These are phyloP conservation scores for Plantago ovata DNA, from an alignment of 257 asterid species.

Conservation along the genomic window DNA sequence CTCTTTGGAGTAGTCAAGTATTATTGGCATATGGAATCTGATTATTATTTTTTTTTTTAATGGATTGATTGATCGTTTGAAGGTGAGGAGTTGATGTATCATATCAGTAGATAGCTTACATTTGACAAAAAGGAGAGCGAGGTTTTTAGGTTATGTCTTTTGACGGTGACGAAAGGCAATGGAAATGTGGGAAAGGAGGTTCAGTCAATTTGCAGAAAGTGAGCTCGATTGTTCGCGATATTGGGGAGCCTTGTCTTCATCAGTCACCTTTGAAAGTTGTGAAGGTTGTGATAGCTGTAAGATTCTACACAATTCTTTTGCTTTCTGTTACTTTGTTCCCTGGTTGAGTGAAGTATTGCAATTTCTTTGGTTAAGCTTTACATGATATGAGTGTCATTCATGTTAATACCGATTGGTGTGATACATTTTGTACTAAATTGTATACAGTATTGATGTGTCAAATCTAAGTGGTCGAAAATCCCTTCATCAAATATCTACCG, in stretches of 20 bases:
- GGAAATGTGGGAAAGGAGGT: conserved; percentile 85
- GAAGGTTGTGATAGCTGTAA: conserved; percentile 35
- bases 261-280: conserved; percentile 87
- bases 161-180: conserved; percentile 67
- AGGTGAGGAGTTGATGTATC: conserved; percentile 18
- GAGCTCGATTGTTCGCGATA: conserved; percentile 84
- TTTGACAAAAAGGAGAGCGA: conserved; percentile 16
- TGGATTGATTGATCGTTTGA: conserved; percentile 1
- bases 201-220: conserved; percentile 70
- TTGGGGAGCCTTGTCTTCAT: conserved; percentile 95
- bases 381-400: too few species aligned
- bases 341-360: too few species aligned
- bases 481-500: too few species aligned
- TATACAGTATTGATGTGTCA: too few species aligned
- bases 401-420: too few species aligned
- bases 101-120: background rate
- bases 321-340: too few species aligned
- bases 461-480: too few species aligned
- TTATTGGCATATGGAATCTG: conserved; percentile 20
- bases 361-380: too few species aligned
- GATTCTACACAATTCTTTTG: conserved; percentile 31
- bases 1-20: too few species aligned
- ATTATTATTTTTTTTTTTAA: background rate
- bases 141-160: conserved; percentile 75
- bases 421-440: too few species aligned